These are phyloP conservation scores for Neofusicoccum ribis DNA, from an alignment of 2,329 filamentous ascomycete species.

Conservation along the genomic window DNA sequence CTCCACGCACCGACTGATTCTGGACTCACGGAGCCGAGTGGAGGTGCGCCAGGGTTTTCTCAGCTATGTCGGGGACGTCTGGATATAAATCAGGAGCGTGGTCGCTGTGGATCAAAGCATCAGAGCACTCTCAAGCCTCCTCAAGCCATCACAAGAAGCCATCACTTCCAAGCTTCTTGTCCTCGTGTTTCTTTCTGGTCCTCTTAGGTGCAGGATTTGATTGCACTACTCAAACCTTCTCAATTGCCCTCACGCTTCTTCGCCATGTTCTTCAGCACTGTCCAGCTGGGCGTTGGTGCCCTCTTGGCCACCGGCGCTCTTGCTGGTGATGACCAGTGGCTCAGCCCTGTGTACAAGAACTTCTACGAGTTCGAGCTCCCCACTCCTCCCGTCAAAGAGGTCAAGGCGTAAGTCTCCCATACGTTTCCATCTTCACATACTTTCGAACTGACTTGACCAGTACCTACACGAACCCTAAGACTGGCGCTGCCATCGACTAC, in stretches of 20 bases:
- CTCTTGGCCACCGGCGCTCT: background rate
- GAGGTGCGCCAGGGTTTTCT: background rate
- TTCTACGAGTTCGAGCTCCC: conserved; percentile 46
- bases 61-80: background rate
- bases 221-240: background rate
- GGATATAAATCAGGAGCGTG: background rate
- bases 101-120: background rate
- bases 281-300: background rate
- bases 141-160: background rate
- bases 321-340: conserved; percentile 25
- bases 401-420: conserved; percentile 38
- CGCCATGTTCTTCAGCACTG: background rate
- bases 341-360: conserved; percentile 40
- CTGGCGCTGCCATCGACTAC: conserved; percentile 45
- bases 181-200: background rate
- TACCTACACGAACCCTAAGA: conserved; percentile 37
- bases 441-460: conserved; percentile 27
- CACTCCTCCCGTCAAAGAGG: conserved; percentile 46
- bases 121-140: conserved; percentile 1
- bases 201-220: background rate
- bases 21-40: background rate
- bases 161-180: conserved; percentile 1
- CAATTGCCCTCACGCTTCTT: background rate
- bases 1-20: background rate
- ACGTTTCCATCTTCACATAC: background rate